Percentiles rank a stretch among this genome's conserved stretches.
These are phyloP conservation scores for Alternaria arbusti DNA, from an alignment of 2,329 filamentous ascomycete species.

Conservation along the genomic window DNA sequence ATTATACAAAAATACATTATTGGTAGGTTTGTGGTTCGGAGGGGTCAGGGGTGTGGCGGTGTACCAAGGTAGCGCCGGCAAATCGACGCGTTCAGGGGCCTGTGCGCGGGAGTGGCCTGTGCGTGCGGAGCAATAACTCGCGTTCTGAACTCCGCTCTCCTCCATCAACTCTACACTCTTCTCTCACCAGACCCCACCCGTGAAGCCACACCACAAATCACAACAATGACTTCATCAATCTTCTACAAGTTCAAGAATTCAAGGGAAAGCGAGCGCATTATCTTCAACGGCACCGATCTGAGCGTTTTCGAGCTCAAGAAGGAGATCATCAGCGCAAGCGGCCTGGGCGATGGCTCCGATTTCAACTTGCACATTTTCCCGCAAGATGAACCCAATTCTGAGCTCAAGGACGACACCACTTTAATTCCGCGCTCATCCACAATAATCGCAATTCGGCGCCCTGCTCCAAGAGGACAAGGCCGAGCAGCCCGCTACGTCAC, in stretches of 20 bases:
- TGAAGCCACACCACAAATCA: conserved; percentile 13
- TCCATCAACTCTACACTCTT: conserved; percentile 9
- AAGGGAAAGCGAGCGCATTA: conserved; percentile 91
- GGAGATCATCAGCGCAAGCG: conserved; percentile 95
- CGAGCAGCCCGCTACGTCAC: conserved; percentile 94
- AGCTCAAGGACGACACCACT: conserved; percentile 97
- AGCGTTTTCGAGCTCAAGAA: conserved; percentile 98
- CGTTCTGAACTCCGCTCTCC: background rate
- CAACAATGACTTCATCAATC: conserved; percentile 91
- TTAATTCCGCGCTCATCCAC: conserved; percentile 95
- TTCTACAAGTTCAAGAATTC: conserved; percentile 99
- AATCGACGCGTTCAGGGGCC: background rate
- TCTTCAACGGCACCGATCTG: conserved; percentile 96
- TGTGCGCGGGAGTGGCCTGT: background rate
- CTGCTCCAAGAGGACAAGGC: conserved; percentile 85
- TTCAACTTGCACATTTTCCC: conserved; percentile 95
- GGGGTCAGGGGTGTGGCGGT: background rate
- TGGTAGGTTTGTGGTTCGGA: background rate
- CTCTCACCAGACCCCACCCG: conserved; percentile 10
- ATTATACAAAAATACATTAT: background rate
- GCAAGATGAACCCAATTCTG: conserved; percentile 83
- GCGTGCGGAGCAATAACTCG: background rate
- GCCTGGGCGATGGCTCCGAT: conserved; percentile 92
- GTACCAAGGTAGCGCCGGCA: background rate
- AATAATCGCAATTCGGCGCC: conserved; percentile 85